Base-by-base conservation (phyloP, 768 basidiomycete genomes). In the Suillus alpinus region DNA sequence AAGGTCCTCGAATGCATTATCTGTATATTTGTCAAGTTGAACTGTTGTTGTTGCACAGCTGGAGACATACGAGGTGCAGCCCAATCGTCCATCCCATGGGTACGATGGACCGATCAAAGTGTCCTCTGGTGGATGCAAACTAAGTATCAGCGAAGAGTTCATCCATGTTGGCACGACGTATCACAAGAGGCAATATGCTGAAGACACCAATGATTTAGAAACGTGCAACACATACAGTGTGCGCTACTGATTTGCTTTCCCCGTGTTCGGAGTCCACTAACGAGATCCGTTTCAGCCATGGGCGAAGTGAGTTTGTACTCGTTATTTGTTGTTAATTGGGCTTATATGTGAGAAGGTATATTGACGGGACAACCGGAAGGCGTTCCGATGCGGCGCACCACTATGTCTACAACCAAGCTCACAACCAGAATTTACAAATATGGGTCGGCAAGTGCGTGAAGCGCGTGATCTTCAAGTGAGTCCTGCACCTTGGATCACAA, bases 131-230 rank as follows among this genome's bases (percentile, higher is more conserved):
- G 73, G 75, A 14, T 65, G 66, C 3, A 26, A 59, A 16, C 46
- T 66, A 53, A 57, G 32, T 2, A 0, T 67, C 14, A 78, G 72
- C 10, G 70, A 76, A 23, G 73, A 86, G 23, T 83, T 82, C 63
- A 72, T 88, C 31, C 69, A 73, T 4, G 76, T 83, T 12, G 85
- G 75, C 0, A 68, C 63, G 13, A 63, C 68, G 29, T 85, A 81
- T 31, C 86, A 88, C 69, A 73, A 69, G 9, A 81, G 85, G 14
- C 70, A 68, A 4, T 66, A 62, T 3, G 76, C 76, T 3, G 73
- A 83, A 0, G 86, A 87, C 65, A 66, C 69, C 26, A 86, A 86
- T 63, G 77, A 73, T 31, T 77, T 88, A 62, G 65, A 59, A 36
- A 66, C 51, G 4, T 41, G 61, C 12, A 59, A 73, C 59, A 71